Base-by-base conservation (phyloP, 2,329 filamentous ascomycete genomes). In the Colletotrichum cuscutae region DNA sequence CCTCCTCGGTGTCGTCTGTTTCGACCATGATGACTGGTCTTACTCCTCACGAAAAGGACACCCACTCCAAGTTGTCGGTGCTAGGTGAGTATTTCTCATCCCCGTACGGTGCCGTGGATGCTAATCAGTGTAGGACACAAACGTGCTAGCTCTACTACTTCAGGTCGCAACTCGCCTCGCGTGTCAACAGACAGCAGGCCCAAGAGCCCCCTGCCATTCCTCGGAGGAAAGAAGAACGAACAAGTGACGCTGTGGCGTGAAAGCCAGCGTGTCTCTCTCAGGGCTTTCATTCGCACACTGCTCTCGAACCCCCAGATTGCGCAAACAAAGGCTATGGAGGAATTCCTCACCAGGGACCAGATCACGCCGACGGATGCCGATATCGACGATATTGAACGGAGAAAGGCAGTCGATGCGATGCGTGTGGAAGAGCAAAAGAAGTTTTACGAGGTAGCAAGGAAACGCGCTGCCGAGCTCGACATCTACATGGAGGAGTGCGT, bases 381-480 rank as follows among this genome's bases (percentile, higher is more conserved):
- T 79, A 85, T 93, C 32, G 89, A 92, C 2, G 97, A 99, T 79
- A 95, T 98, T 37, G 82, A 91, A 74, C 89, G 89, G 71, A 89
- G 97, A 65, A 97, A 95, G 81, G 88, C 90, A 13, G 91, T 98
- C 82, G 97, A 99, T 78, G 92, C 94, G 80, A 94, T 93, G 82
- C 91, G 97, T 57, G 89, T 98, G 65, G 94, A 97, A 78, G 97
- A 99, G 82, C 97, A 99, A 81, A 93, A 92, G 80, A 90, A 92
- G 76, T 99, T 99, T 81, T 99, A 98, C 81, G 96, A 99, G 80
- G 95, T 99, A 79, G 97, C 97, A 9, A 89, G 95, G 76, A 92
- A 95, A 81, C 91, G 97, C 76, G 97, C 97, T 1, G 93, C 94
- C 5, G 97, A 98, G 79, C 87, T 99, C 63, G 97, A 99, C 82